Evolutionary conservation across 768 basidiomycete genomes (phyloP).

Genomic region (Rhodocollybia butyracea): DNA sequence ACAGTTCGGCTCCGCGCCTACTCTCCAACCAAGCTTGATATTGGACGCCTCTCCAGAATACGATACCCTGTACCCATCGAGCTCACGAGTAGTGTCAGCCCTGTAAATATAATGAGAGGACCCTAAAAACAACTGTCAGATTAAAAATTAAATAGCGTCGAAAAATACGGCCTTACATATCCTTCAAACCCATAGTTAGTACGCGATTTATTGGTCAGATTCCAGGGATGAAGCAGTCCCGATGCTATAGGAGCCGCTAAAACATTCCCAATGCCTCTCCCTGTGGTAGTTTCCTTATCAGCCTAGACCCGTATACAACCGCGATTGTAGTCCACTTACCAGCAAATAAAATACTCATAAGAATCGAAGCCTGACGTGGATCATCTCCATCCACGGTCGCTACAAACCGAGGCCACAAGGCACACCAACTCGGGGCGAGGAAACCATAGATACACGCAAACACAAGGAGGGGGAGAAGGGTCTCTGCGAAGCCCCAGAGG

Average conservation of each 20-base stretch:
- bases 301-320: too few species aligned
- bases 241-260: slow-evolving; percentile 10
- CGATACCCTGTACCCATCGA: slow-evolving; percentile 1
- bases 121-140: neutral
- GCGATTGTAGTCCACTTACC: neutral
- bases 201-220: slow-evolving; percentile 2
- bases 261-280: neutral
- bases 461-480: slow-evolving; percentile 5
- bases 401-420: slow-evolving; percentile 12
- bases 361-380: neutral
- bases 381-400: slow-evolving; percentile 4
- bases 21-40: too few species aligned
- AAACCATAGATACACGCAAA: slow-evolving; percentile 11
- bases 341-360: slow-evolving; percentile 10
- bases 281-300: neutral
- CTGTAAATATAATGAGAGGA: slow-evolving; percentile 5
- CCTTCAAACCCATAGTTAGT: slow-evolving; percentile 9
- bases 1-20: too few species aligned
- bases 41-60: neutral
- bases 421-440: slow-evolving; percentile 10
- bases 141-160: neutral
- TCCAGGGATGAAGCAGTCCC: slow-evolving; percentile 9
- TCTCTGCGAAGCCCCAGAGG: slow-evolving; percentile 7
- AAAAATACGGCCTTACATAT: slow-evolving; percentile 10
- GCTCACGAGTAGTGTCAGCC: neutral